phyloP scores from a whole-genome alignment of 1,284 basidiomycete species.

The Polyporus tsugae region DNA sequence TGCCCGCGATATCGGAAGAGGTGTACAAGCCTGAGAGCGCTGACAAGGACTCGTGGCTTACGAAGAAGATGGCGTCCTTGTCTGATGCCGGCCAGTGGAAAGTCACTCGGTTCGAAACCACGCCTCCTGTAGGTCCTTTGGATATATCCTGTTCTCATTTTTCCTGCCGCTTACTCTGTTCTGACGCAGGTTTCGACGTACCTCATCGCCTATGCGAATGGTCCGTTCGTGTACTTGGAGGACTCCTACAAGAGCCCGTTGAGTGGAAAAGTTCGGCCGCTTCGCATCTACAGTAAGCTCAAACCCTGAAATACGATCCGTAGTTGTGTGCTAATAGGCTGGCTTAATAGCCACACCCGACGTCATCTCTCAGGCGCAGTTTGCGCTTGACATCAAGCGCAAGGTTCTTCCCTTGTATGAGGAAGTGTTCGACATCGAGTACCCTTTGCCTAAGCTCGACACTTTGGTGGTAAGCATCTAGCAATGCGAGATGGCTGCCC shows the following conservation, averaged over 20 bases:
- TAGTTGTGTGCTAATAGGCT: background rate
- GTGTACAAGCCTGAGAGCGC: constrained; percentile 41
- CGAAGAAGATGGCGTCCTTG: constrained; percentile 35
- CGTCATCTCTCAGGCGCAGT: constrained; percentile 83
- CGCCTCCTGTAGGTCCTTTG: constrained; percentile 57
- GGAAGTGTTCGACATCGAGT: constrained; percentile 90
- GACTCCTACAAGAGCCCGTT: constrained; percentile 84
- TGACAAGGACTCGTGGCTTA: constrained; percentile 36
- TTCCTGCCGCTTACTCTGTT: background rate
- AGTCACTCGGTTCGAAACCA: constrained; percentile 81
- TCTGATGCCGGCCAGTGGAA: constrained; percentile 69
- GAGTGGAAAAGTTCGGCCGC: constrained; percentile 83
- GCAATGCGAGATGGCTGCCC: constrained; percentile 5
- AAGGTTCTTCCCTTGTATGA: constrained; percentile 94
- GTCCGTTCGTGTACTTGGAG: constrained; percentile 80
- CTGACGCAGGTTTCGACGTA: constrained; percentile 81
- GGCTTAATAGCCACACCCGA: constrained; percentile 77
- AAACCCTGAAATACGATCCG: too few species aligned
- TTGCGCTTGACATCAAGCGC: constrained; percentile 90
- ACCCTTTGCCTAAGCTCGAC: constrained; percentile 93
- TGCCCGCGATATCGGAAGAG: constrained; percentile 74
- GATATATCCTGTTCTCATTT: background rate
- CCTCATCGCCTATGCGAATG: constrained; percentile 92
- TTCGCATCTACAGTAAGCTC: constrained; percentile 81
- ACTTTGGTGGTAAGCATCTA: constrained; percentile 71